Conservation (phyloP, 2,329 filamentous ascomycete species). For the Xylaria sp. region DNA sequence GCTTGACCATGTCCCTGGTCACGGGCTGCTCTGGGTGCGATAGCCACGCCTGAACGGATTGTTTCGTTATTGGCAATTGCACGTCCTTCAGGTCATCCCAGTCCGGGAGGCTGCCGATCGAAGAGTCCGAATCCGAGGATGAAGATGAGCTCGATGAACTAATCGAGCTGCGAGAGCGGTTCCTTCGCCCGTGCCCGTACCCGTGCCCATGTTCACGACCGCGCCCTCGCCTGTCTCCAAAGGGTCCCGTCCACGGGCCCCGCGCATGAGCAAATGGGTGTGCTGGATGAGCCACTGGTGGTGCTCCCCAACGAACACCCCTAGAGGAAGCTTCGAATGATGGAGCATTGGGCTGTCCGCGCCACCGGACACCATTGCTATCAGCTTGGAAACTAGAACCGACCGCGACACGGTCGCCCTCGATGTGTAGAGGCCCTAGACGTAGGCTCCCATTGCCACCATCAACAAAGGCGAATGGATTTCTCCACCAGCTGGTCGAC, state of each 20-base stretch:
- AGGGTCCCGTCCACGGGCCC: slow-evolving; percentile 8
- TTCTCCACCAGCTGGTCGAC: slow-evolving; percentile 30
- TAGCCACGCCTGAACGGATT: slow-evolving; percentile 55
- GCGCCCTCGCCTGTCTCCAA: slow-evolving; percentile 16
- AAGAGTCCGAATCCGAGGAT: slow-evolving; percentile 46
- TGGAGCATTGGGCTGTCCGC: slow-evolving; percentile 49
- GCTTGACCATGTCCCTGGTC: slow-evolving; percentile 51
- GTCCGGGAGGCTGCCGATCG: slow-evolving; percentile 60
- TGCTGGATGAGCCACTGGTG: not conserved
- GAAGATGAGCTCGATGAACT: slow-evolving; percentile 43
- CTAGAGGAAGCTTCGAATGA: slow-evolving; percentile 41
- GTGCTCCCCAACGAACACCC: slow-evolving; percentile 17
- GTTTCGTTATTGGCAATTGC: slow-evolving; percentile 54
- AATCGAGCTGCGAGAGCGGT: slow-evolving; percentile 22
- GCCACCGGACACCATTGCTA: slow-evolving; percentile 53
- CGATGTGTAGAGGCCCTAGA: slow-evolving; percentile 49
- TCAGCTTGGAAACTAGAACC: slow-evolving; percentile 53
- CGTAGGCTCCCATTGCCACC: slow-evolving; percentile 38
- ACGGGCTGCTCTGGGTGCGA: slow-evolving; percentile 55
- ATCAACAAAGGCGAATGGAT: slow-evolving; percentile 31
- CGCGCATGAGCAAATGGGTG: slow-evolving; percentile 5
- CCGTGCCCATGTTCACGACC: slow-evolving; percentile 12
- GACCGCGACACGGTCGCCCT: slow-evolving; percentile 50
- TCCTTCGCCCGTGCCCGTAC: not conserved
- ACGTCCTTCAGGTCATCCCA: slow-evolving; percentile 56